phyloP scores from a whole-genome alignment of 306 rosid species.

The Dalbergia cochinchinensis region DNA sequence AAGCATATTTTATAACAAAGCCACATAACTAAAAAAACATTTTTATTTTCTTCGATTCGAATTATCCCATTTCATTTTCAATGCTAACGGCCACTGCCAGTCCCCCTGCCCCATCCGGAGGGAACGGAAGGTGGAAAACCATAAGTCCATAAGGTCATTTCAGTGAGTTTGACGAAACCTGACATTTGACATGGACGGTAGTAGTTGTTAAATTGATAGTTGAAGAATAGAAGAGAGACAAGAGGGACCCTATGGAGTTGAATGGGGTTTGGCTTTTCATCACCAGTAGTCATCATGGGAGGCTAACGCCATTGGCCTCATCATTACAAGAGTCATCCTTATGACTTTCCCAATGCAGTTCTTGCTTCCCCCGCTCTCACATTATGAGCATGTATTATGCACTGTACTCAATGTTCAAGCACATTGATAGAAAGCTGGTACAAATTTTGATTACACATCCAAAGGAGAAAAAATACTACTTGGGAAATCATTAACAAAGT shows the following conservation, averaged over 20 bases:
- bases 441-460: slow-evolving; percentile 27
- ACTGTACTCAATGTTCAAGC: no score
- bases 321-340: slow-evolving; percentile 40
- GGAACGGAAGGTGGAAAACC: slow-evolving; percentile 37
- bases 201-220: slow-evolving; percentile 18
- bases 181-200: slow-evolving; percentile 31
- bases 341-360: slow-evolving; percentile 44
- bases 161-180: slow-evolving; percentile 35
- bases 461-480: slow-evolving; percentile 22
- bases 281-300: slow-evolving; percentile 41
- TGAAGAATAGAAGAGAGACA: not conserved
- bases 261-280: slow-evolving; percentile 45
- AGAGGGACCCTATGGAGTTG: slow-evolving; percentile 49
- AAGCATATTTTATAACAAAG: no score
- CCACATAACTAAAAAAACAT: no score
- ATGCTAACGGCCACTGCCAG: not conserved
- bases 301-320: slow-evolving; percentile 46
- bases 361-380: not conserved
- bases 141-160: slow-evolving; percentile 19
- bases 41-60: no score
- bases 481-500: slow-evolving; percentile 35
- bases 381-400: slow-evolving; percentile 1
- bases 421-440: not conserved
- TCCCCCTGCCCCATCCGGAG: slow-evolving; percentile 19
- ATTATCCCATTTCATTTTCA: no score